These are phyloP conservation scores for Plasmodium relictum DNA, from an alignment of 169 alveolate species.

Conservation along the genomic window DNA sequence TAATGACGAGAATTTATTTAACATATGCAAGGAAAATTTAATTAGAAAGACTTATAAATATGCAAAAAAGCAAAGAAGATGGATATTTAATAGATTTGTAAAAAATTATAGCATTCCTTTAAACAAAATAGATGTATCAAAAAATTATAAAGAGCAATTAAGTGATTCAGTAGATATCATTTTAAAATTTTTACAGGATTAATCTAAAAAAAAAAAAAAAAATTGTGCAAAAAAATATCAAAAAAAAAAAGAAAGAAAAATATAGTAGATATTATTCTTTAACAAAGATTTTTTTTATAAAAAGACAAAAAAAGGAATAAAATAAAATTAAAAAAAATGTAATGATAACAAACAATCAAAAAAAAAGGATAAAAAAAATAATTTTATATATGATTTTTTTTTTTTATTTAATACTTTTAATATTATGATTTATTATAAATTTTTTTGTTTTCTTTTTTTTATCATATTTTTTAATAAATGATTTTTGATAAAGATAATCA, in stretches of 20 bases:
- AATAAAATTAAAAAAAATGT: too few relatives aligned
- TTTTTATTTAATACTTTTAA: too few relatives aligned
- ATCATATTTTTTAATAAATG: not conserved
- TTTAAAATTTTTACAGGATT: constrained; percentile 29
- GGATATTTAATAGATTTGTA: constrained; percentile 83
- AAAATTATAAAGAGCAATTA: constrained; percentile 24
- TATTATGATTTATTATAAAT: too few relatives aligned
- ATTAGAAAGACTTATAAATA: constrained; percentile 84
- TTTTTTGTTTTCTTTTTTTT: too few relatives aligned
- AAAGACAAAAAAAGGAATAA: too few relatives aligned
- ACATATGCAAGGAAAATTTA: constrained; percentile 76
- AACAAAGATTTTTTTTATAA: too few relatives aligned
- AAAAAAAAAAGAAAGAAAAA: too few relatives aligned
- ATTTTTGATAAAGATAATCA: not conserved
- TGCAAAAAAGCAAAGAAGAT: constrained; percentile 83
- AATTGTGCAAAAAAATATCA: not conserved
- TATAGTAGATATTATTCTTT: too few relatives aligned
- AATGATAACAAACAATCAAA: too few relatives aligned
- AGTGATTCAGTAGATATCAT: constrained; percentile 20
- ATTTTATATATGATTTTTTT: too few relatives aligned
- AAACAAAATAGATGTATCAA: constrained; percentile 54
- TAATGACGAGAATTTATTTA: constrained; percentile 28
- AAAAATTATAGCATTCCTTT: constrained; percentile 33
- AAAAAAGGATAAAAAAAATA: too few relatives aligned
- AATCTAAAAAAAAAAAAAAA: constrained; percentile 19